Percentiles rank a stretch among this genome's conserved stretches.
These are phyloP conservation scores for Diaporthe citri DNA, from an alignment of 2,329 filamentous ascomycete species.

Conservation along the genomic window DNA sequence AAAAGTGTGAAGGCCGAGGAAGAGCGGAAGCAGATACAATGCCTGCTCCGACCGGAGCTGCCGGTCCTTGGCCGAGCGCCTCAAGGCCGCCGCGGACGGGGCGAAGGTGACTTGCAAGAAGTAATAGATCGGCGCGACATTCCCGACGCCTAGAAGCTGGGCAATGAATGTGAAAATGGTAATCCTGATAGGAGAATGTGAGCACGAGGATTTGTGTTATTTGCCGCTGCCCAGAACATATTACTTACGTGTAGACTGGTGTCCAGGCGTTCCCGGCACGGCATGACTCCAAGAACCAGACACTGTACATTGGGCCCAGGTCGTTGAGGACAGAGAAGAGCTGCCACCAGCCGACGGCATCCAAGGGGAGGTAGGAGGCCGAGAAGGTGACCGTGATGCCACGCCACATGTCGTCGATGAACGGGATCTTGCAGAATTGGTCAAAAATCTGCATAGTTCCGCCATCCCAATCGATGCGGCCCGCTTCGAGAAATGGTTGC, in stretches of 20 bases:
- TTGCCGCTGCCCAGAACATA: background rate
- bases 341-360: constrained; percentile 44
- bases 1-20: constrained; percentile 43
- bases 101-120: constrained; percentile 14
- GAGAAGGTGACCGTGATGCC: constrained; percentile 42
- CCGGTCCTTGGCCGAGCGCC: constrained; percentile 4
- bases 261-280: constrained; percentile 40
- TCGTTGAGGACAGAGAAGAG: constrained; percentile 44
- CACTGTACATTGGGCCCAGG: constrained; percentile 43
- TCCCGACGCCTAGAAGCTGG: constrained; percentile 18
- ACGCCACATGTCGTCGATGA: constrained; percentile 42
- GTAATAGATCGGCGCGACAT: constrained; percentile 10
- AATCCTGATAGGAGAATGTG: background rate
- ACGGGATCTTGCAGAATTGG: constrained; percentile 39
- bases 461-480: constrained; percentile 42
- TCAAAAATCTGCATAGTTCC: constrained; percentile 41
- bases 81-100: background rate
- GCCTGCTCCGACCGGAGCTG: background rate
- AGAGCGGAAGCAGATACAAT: constrained; percentile 25
- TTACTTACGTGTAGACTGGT: constrained; percentile 43
- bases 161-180: constrained; percentile 7
- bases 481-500: background rate
- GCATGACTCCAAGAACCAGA: constrained; percentile 44
- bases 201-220: background rate
- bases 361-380: constrained; percentile 41